A percentile compares a stretch with the other conserved stretches of the same genome.
These are phyloP conservation scores for Saururus chinensis DNA, from an alignment of 164 flowering plant species.

Conservation along the genomic window DNA sequence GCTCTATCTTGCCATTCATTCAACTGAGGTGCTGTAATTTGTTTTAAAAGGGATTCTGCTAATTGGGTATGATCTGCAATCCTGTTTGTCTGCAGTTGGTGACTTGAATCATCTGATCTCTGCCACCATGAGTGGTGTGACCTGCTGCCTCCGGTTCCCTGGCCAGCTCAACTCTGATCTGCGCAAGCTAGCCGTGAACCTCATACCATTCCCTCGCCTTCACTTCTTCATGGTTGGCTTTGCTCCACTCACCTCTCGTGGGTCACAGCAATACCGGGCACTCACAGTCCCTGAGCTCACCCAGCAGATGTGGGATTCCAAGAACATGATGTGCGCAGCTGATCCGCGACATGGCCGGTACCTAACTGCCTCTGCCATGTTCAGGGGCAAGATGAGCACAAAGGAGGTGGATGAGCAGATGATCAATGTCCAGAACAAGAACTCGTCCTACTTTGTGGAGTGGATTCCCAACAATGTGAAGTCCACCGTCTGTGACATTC, in stretches of 20 bases:
- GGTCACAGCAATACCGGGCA: conserved; percentile 75
- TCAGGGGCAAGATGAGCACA: conserved; percentile 84
- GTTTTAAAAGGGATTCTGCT: not conserved
- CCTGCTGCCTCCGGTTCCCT: conserved; percentile 5
- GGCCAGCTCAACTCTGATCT: conserved; percentile 4
- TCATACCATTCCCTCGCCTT: conserved; percentile 2
- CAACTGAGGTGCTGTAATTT: not conserved
- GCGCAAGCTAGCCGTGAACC: conserved; percentile 5
- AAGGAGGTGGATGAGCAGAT: conserved; percentile 83
- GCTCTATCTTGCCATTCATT: not conserved
- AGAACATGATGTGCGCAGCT: conserved; percentile 19
- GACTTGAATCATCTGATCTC: conserved; percentile 7
- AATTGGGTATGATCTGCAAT: not conserved
- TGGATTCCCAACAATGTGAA: conserved; percentile 62
- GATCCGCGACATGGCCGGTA: conserved; percentile 11
- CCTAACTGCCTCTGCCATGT: conserved; percentile 18
- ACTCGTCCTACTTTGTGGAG: conserved; percentile 82
- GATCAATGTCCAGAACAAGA: conserved; percentile 82
- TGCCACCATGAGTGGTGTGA: conserved; percentile 5
- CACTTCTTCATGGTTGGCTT: conserved; percentile 5
- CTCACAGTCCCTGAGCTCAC: conserved; percentile 32
- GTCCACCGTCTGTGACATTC: conserved; percentile 36
- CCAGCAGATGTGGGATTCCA: conserved; percentile 17
- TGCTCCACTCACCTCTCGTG: conserved; percentile 48
- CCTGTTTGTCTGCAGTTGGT: not conserved